Evolutionary conservation across 495 filamentous ascomycete genomes (phyloP).

Genomic region (Rostrohypoxylon terebratum): DNA sequence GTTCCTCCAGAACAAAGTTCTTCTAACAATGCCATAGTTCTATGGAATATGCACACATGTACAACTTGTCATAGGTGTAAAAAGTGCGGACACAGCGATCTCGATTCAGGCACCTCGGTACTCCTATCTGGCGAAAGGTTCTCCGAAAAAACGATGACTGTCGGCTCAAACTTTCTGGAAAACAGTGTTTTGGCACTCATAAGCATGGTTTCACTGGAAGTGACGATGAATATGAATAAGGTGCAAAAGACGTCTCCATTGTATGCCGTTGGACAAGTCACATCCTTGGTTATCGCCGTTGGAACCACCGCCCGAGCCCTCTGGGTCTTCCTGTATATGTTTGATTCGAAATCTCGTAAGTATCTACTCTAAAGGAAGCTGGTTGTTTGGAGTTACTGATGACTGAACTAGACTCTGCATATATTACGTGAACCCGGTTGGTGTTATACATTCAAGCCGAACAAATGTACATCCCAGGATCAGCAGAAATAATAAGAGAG

Average conservation of each 20-base stretch:
- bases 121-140: conserved; percentile 22
- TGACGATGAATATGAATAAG: conserved; percentile 35
- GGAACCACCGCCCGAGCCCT: conserved; percentile 37
- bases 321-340: conserved; percentile 39
- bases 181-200: conserved; percentile 35
- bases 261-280: conserved; percentile 43
- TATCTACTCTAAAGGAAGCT: neutral
- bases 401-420: conserved; percentile 1
- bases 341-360: conserved; percentile 17
- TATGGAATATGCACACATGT: neutral
- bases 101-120: neutral
- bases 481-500: neutral
- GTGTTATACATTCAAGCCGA: neutral
- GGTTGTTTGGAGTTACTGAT: neutral
- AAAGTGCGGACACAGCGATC: conserved; percentile 16
- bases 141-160: conserved; percentile 10
- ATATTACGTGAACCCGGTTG: neutral
- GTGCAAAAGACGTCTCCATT: conserved; percentile 20
- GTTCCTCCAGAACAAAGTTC: conserved; percentile 7
- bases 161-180: conserved; percentile 32
- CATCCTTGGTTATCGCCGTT: conserved; percentile 34
- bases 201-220: conserved; percentile 31
- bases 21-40: neutral
- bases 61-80: conserved; percentile 12
- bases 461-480: too few relatives aligned